Evolutionary conservation across 1,139 yeast genomes (phyloP), one percentile per base, ranked within the genome.

Genomic region (Saccharomyces hybrid): DNA sequence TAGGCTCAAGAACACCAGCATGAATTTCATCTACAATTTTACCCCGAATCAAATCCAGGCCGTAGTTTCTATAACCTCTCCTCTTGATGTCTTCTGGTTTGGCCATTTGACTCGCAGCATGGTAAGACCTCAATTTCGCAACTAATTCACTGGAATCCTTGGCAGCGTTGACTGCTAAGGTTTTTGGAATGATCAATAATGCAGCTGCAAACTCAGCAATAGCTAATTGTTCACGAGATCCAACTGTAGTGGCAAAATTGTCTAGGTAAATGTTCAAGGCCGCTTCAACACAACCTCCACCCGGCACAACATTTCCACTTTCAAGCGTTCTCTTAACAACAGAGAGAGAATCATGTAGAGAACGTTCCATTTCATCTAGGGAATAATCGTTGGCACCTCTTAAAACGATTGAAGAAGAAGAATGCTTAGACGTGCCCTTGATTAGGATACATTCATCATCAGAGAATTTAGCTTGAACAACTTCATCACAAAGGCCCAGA

Each of bases 241-340:
- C 98, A 56, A 91, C 93, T 1, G 98, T 90, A 8, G 99, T 93
- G 48, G 99, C 99, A 73, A 95, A 93, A 71, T 89, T 93, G 73
- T 95, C 99, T 70, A 95, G 79, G 71, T 89, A 95, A 56, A 95
- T 90, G 75, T 90, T 91, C 65, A 95, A 80, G 9, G 99, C 97
- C 49, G 97, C 80, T 75, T 95, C 99, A 50, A 93, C 99, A 25
- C 98, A 97, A 59, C 99, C 99, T 60, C 99, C 99, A 56, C 99
- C 99, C 49, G 99, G 98, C 8, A 95, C 99, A 55, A 95, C 95
- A 62, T 81, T 75, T 14, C 98, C 98, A 67, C 95, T 84, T 74
- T 95, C 99, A 63, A 95, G 80, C 16, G 99, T 90, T 71, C 99
- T 84, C 76, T 95, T 95, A 49, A 95, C 97, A 44, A 93, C 99